Evolutionary conservation across 345 rosid species (phyloP).

Genomic region (Populus deltoides): DNA sequence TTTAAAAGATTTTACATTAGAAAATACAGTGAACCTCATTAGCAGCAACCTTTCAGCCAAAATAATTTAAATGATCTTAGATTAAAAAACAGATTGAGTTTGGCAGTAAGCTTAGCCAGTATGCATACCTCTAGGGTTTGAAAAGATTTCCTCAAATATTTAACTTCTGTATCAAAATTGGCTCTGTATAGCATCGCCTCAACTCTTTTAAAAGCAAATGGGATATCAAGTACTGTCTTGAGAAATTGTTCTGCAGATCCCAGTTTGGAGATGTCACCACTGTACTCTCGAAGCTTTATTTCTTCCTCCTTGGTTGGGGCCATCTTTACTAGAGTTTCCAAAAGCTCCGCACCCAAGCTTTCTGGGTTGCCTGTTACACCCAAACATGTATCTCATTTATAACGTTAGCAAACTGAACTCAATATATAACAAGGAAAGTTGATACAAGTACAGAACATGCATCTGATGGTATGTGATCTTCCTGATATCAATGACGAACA

Average conservation of each 20-base stretch:
- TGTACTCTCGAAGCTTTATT: conserved; percentile 80
- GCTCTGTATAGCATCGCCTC: conserved; percentile 97
- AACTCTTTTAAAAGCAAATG: conserved; percentile 90
- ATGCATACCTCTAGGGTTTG: conserved; percentile 75
- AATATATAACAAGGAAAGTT: not conserved
- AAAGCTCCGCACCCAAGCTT: conserved; percentile 82
- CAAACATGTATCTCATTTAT: conserved; percentile 10
- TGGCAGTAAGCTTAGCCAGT: not conserved
- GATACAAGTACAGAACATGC: not conserved
- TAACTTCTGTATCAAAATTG: conserved; percentile 86
- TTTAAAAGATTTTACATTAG: not conserved
- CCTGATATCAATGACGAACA: not conserved
- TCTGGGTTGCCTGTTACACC: conserved; percentile 73
- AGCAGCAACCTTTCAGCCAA: conserved; percentile 1
- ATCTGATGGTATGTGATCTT: not conserved
- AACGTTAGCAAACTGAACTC: conserved; percentile 6
- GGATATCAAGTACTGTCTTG: conserved; percentile 81
- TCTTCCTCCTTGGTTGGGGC: conserved; percentile 99
- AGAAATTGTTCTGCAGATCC: conserved; percentile 94
- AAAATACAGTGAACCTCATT: not conserved
- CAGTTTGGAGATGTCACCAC: conserved; percentile 64
- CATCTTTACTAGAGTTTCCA: conserved; percentile 94
- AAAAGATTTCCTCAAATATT: conserved; percentile 78
- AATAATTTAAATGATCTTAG: not conserved
- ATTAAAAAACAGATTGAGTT: not conserved